Evolutionary conservation across 1,284 basidiomycete species (phyloP), one percentile per base, ranked within the genome.

Genomic region (Inonotus obliquus): DNA sequence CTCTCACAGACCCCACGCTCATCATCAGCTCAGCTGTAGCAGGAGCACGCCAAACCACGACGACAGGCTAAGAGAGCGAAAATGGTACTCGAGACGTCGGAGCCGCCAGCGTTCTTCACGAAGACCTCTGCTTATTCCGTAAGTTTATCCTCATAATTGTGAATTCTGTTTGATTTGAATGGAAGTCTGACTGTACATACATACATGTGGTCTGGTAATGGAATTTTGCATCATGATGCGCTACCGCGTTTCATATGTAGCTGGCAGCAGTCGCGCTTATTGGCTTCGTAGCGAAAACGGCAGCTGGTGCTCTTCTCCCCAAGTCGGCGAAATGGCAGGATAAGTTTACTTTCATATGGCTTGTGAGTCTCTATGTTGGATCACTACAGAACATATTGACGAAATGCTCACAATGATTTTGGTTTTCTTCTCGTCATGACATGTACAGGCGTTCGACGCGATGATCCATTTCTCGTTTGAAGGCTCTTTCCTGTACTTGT

Each of bases 391-490:
- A n/a, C n/a, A n/a, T n/a, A n/a, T n/a, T n/a, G n/a, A n/a, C 21
- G 41, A 51, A 51, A n/a, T 51, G 25, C 49, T 51, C 21, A 47
- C 39, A 32, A 45, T 21, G 19, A 44, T 14, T 44, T 44, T 25
- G 29, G 14, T 44, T 25, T 45, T 39, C 57, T n/a, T n/a, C 37
- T 52, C 44, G 41, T 37, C 25, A 17, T 58, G 41, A 14, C 17
- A 41, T 38, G 47, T 52, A 59, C 64, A 91, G 85, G 80, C 85
- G 10, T 92, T 91, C 66, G 87, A 92, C 69, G 87, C 83, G 1
- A 77, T 91, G 69, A 90, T 90, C 61, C 91, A 92, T 70, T 89
- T 91, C 72, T 79, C 78, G 0, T 85, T 91, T 62, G 91, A 93
- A 69, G 90, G 86, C 5, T 84, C 87, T 5, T 93, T 90, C 76